These are phyloP conservation scores for Ceratocystis diversiconidia DNA, from an alignment of 2,329 filamentous ascomycete species.

Conservation along the genomic window DNA sequence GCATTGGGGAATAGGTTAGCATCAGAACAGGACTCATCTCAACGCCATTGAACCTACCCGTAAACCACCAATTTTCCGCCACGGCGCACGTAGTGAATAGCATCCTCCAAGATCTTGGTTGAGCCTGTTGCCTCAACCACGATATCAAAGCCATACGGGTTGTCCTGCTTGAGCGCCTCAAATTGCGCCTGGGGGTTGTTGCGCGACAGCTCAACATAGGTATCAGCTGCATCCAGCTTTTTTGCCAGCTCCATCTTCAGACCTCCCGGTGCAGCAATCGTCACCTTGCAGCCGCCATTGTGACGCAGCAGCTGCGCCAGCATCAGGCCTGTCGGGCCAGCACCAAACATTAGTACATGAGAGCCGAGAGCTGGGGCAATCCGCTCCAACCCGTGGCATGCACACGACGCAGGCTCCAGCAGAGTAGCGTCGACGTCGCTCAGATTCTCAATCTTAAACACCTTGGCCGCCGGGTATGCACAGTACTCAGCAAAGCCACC, in stretches of 20 bases:
- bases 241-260: constrained; percentile 57
- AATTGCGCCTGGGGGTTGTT: constrained; percentile 45
- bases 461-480: constrained; percentile 37
- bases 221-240: constrained; percentile 40
- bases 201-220: constrained; percentile 40
- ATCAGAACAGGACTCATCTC: background rate
- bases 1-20: background rate
- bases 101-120: constrained; percentile 52
- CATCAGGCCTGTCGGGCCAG: constrained; percentile 51
- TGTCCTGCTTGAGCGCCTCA: constrained; percentile 44
- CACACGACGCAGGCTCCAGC: constrained; percentile 56
- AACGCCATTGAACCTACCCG: constrained; percentile 25
- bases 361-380: constrained; percentile 52
- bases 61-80: constrained; percentile 61
- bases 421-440: constrained; percentile 55
- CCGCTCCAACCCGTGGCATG: constrained; percentile 55
- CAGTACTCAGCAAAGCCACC: constrained; percentile 61
- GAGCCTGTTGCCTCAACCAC: constrained; percentile 57
- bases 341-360: constrained; percentile 50
- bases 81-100: constrained; percentile 56
- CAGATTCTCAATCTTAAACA: constrained; percentile 53
- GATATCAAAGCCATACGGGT: constrained; percentile 61
- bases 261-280: constrained; percentile 53
- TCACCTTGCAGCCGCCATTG: constrained; percentile 55
- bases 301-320: constrained; percentile 48